phyloP scores from a whole-genome alignment of 371 early-diverging fungal genomes.

The Zopfochytrium polystomum region DNA sequence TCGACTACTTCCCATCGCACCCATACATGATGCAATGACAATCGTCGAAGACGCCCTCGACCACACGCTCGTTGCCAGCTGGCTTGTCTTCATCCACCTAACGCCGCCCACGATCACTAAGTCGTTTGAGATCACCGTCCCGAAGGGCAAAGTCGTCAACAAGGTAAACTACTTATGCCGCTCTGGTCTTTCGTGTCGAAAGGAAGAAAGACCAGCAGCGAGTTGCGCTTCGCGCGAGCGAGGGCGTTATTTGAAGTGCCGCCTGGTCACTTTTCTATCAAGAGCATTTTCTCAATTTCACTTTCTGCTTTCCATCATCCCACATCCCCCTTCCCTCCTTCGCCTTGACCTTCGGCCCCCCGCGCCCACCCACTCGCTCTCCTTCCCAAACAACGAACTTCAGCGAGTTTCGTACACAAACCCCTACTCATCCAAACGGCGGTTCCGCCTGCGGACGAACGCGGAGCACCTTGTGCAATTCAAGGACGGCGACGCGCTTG shows the following conservation, averaged over 20 bases:
- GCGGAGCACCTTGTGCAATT: constrained; percentile 44
- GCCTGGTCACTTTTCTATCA: not conserved
- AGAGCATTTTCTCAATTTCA: not conserved
- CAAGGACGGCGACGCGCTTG: constrained; percentile 33
- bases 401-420: constrained; percentile 54
- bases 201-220: not conserved
- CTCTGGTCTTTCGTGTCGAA: not conserved
- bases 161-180: constrained; percentile 36
- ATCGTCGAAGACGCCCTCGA: constrained; percentile 27
- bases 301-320: not conserved
- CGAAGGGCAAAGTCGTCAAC: constrained; percentile 37
- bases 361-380: no score
- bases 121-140: constrained; percentile 44
- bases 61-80: constrained; percentile 38
- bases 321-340: no score
- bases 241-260: not conserved
- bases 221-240: no score
- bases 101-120: constrained; percentile 45
- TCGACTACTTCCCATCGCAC: not conserved
- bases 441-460: constrained; percentile 42
- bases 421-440: constrained; percentile 41
- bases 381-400: no score
- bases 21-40: not conserved
- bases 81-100: constrained; percentile 44
- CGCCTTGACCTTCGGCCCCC: no score